Conservation (phyloP, 2,329 filamentous ascomycete genomes). For the Clonostachys sp. region DNA sequence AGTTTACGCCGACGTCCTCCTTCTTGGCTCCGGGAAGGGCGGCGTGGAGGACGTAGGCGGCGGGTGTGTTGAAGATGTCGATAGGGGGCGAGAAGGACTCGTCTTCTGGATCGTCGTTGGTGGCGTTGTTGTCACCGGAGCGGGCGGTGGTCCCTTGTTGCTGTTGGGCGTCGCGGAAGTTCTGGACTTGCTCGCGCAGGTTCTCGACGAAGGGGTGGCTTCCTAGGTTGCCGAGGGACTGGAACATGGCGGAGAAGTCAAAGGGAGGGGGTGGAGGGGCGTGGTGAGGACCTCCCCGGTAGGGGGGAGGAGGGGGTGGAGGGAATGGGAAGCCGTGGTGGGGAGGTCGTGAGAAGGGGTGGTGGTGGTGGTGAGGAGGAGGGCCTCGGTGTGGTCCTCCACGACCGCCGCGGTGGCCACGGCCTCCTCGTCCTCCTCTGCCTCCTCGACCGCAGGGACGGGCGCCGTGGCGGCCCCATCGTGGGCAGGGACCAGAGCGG, state of each 20-base stretch:
- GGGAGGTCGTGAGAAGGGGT: slow-evolving; percentile 3
- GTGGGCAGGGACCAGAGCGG: neutral
- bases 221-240: slow-evolving; percentile 26
- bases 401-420: slow-evolving; percentile 10
- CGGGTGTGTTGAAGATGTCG: slow-evolving; percentile 69
- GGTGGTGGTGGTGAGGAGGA: slow-evolving; percentile 1
- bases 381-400: slow-evolving; percentile 10
- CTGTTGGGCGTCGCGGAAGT: neutral
- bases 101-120: slow-evolving; percentile 10
- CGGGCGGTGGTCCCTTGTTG: slow-evolving; percentile 7
- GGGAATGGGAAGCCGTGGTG: slow-evolving; percentile 7
- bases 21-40: slow-evolving; percentile 77
- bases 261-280: slow-evolving; percentile 13
- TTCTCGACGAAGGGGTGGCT: slow-evolving; percentile 35
- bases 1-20: slow-evolving; percentile 72
- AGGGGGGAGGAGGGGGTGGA: slow-evolving; percentile 5
- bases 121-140: slow-evolving; percentile 4
- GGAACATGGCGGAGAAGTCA: slow-evolving; percentile 26
- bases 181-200: slow-evolving; percentile 20
- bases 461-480: neutral
- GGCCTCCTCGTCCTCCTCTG: neutral
- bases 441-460: neutral
- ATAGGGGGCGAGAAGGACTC: slow-evolving; percentile 57
- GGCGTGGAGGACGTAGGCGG: slow-evolving; percentile 66
- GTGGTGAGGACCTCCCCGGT: slow-evolving; percentile 14